phyloP scores from a whole-genome alignment of 78 protist genomes.

The Anaeramoeba flamelloides region DNA sequence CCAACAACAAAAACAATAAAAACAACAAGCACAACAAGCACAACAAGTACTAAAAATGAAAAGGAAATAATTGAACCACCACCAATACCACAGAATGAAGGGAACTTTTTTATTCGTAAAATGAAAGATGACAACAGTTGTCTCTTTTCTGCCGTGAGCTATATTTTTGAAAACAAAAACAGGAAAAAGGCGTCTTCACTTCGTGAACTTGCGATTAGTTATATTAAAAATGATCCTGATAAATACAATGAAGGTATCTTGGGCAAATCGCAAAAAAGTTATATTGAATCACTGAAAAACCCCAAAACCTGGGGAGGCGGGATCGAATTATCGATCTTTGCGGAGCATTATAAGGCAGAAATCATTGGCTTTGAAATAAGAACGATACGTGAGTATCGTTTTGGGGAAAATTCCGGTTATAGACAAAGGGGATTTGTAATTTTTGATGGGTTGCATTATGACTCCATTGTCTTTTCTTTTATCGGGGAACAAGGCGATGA shows the following conservation, averaged over 20 bases:
- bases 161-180: not conserved
- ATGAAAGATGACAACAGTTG: not conserved
- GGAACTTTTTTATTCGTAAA: not conserved
- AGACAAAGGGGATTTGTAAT: not conserved
- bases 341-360: not conserved
- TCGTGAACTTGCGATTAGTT: not conserved
- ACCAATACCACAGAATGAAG: not conserved
- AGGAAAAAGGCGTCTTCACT: not conserved
- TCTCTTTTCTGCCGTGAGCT: not conserved
- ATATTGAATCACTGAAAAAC: not conserved
- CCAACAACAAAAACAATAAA: not conserved
- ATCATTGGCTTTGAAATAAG: not conserved
- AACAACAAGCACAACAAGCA: not conserved
- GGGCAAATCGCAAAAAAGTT: not conserved
- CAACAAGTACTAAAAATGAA: not conserved
- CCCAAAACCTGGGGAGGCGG: not conserved
- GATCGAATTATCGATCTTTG: not conserved
- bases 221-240: not conserved
- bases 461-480: not conserved
- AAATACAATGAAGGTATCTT: not conserved
- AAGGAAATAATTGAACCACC: not conserved
- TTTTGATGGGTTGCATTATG: constrained; percentile 1
- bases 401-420: not conserved
- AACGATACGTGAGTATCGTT: not conserved
- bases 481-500: not conserved